These are phyloP conservation scores for Dactylellina cionopaga DNA, from an alignment of 2,329 filamentous ascomycete genomes.

Conservation along the genomic window DNA sequence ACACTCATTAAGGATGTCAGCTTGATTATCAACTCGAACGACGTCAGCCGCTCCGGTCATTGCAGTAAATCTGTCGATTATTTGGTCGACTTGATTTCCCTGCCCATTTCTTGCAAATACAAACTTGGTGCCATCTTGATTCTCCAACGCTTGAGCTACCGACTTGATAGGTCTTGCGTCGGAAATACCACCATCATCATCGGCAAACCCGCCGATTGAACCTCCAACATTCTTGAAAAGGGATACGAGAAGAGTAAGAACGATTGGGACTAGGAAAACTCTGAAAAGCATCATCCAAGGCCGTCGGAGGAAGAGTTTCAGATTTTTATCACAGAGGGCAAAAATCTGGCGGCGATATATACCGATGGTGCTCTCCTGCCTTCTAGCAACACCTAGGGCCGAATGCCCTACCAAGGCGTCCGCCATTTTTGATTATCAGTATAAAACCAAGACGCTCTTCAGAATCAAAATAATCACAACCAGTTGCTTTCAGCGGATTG, in stretches of 20 bases:
- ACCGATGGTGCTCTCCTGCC: constrained; percentile 19
- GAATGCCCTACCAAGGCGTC: background rate
- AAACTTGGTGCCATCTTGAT: constrained; percentile 67
- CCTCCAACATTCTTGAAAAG: constrained; percentile 34
- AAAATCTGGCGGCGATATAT: constrained; percentile 35
- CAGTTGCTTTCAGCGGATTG: no score
- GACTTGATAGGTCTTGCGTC: constrained; percentile 69
- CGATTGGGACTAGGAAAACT: constrained; percentile 33
- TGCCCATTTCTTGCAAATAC: constrained; percentile 81
- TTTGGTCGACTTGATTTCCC: constrained; percentile 52
- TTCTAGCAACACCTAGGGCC: background rate
- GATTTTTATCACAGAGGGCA: constrained; percentile 49
- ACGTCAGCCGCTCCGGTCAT: constrained; percentile 14
- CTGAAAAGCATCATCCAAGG: constrained; percentile 43
- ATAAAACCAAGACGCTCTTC: background rate
- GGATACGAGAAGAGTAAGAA: constrained; percentile 23
- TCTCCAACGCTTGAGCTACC: constrained; percentile 66
- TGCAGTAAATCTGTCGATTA: constrained; percentile 49
- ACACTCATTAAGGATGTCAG: constrained; percentile 71
- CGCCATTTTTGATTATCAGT: constrained; percentile 6
- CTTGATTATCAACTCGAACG: constrained; percentile 47
- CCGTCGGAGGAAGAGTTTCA: constrained; percentile 46
- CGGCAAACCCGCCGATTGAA: constrained; percentile 5
- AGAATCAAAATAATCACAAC: background rate
- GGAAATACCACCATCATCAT: constrained; percentile 28